phyloP scores from a whole-genome alignment of 768 basidiomycete species.

The Lactarius quietus region DNA sequence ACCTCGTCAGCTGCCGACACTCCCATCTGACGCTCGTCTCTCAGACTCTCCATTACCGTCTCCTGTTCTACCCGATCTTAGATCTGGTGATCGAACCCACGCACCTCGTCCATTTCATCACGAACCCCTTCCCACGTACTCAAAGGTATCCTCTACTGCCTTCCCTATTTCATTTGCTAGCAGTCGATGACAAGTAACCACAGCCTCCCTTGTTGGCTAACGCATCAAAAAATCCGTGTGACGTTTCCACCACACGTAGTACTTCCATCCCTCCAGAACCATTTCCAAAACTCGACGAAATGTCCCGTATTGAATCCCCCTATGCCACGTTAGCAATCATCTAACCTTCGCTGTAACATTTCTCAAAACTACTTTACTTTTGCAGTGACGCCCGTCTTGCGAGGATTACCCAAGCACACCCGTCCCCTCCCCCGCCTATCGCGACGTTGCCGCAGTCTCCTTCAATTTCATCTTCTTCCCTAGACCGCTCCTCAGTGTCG shows the following conservation, averaged over 20 bases:
- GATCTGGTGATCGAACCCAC: slow-evolving; percentile 21
- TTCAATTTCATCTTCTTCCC: slow-evolving; percentile 54
- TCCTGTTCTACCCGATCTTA: slow-evolving; percentile 19
- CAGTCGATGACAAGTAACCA: not conserved
- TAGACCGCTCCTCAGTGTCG: slow-evolving; percentile 57
- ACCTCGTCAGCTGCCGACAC: slow-evolving; percentile 6
- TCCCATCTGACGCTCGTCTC: slow-evolving; percentile 14
- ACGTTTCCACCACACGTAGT: not conserved
- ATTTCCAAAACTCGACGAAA: slow-evolving; percentile 30
- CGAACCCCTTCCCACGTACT: slow-evolving; percentile 11
- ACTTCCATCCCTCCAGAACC: slow-evolving; percentile 22
- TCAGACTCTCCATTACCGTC: slow-evolving; percentile 10
- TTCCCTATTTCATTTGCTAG: not conserved
- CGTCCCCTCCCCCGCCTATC: slow-evolving; percentile 46
- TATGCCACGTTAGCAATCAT: slow-evolving; percentile 29
- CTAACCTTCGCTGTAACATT: slow-evolving; percentile 19
- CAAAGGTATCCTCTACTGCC: slow-evolving; percentile 10
- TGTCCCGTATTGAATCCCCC: slow-evolving; percentile 49
- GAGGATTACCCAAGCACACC: slow-evolving; percentile 35
- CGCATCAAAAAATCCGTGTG: slow-evolving; percentile 3
- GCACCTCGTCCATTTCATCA: slow-evolving; percentile 20
- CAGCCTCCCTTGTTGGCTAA: slow-evolving; percentile 2
- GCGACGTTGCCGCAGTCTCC: slow-evolving; percentile 56
- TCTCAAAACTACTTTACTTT: slow-evolving; percentile 30
- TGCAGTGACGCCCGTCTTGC: slow-evolving; percentile 42